phyloP scores from a whole-genome alignment of 2,329 filamentous ascomycete genomes.

The Diplodia scrobiculata region DNA sequence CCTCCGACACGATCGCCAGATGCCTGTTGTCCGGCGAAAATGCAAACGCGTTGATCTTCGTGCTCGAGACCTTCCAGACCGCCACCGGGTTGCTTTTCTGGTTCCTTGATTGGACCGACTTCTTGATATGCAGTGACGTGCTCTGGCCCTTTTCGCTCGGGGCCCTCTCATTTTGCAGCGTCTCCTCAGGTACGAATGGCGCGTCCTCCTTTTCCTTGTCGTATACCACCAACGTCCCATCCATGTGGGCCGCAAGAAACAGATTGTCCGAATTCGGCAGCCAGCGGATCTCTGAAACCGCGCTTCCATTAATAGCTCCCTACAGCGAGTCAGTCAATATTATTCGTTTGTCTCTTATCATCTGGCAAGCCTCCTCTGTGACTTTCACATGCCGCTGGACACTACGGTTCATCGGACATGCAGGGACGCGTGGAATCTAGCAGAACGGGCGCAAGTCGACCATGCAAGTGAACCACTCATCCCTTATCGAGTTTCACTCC shows the following conservation, averaged over 20 bases:
- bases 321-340: conserved; percentile 40
- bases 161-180: conserved; percentile 27
- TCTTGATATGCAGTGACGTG: conserved; percentile 68
- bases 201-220: conserved; percentile 96
- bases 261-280: conserved; percentile 90
- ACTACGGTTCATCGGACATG: background rate
- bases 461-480: background rate
- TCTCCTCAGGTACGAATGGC: conserved; percentile 68
- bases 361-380: background rate
- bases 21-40: conserved; percentile 89
- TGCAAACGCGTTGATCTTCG: conserved; percentile 84
- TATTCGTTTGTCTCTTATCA: conserved; percentile 2
- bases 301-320: conserved; percentile 83
- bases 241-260: conserved; percentile 88
- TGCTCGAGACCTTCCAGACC: conserved; percentile 88
- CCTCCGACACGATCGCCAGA: conserved; percentile 86
- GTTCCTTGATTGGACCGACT: conserved; percentile 90
- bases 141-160: conserved; percentile 41
- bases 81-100: conserved; percentile 92
- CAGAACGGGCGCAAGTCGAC: background rate
- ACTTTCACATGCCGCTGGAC: conserved; percentile 1
- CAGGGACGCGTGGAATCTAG: background rate
- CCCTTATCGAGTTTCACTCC: conserved; percentile 3
- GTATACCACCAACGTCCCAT: conserved; percentile 88
- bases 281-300: conserved; percentile 88